These are phyloP conservation scores for Saccharomyces eubayanus DNA, from an alignment of 805 yeast species.

Conservation along the genomic window DNA sequence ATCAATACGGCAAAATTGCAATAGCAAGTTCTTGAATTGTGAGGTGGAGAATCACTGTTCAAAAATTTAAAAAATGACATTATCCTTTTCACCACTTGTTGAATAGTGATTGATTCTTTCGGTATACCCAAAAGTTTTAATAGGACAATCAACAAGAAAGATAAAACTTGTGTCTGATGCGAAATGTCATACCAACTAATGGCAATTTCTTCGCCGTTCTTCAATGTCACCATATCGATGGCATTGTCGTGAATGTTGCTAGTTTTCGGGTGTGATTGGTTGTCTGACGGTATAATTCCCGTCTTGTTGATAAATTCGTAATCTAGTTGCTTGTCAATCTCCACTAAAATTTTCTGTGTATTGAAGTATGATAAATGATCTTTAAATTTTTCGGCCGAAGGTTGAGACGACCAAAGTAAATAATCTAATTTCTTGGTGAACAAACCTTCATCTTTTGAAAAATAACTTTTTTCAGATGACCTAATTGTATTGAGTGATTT, in stretches of 20 bases:
- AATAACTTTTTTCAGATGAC: constrained; percentile 16
- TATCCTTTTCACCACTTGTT: constrained; percentile 28
- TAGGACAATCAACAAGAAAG: constrained; percentile 27
- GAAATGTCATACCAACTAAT: constrained; percentile 34
- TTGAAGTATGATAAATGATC: constrained; percentile 24
- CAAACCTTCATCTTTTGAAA: constrained; percentile 16
- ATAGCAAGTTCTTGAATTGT: constrained; percentile 30
- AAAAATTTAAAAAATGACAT: constrained; percentile 29
- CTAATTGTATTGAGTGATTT: constrained; percentile 26
- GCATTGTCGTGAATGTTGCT: constrained; percentile 29
- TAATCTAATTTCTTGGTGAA: constrained; percentile 25
- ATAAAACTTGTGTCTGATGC: constrained; percentile 32
- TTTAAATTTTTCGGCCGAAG: constrained; percentile 10
- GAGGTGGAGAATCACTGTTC: constrained; percentile 31
- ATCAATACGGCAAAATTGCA: constrained; percentile 31
- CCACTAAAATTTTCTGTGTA: constrained; percentile 28
- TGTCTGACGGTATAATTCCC: constrained; percentile 28
- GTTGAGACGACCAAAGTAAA: constrained; percentile 22
- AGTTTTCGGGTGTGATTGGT: constrained; percentile 30
- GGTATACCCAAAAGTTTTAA: constrained; percentile 29
- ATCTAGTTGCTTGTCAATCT: constrained; percentile 29
- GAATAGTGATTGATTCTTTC: constrained; percentile 27
- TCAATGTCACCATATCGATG: constrained; percentile 26
- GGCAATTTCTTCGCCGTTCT: constrained; percentile 24
- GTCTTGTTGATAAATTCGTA: constrained; percentile 30